Evolutionary conservation across 768 basidiomycete genomes (phyloP).

Genomic region (Russula ochroleuca): DNA sequence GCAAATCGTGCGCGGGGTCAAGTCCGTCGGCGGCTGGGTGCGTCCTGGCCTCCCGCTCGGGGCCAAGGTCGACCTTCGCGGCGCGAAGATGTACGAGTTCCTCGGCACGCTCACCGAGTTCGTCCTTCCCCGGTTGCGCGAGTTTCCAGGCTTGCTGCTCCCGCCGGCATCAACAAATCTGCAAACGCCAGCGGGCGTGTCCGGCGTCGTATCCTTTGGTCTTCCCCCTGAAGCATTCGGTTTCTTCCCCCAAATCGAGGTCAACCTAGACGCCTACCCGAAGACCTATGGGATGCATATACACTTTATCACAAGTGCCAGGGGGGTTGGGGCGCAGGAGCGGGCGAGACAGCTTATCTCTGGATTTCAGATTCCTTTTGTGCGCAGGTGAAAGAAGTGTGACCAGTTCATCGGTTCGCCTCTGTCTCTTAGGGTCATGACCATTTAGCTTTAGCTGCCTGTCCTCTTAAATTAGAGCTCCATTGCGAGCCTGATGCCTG

Average conservation of each 20-base stretch:
- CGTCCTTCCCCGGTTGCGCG: slow-evolving; percentile 89
- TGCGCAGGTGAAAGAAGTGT: slow-evolving; percentile 34
- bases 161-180: slow-evolving; percentile 68
- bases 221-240: slow-evolving; percentile 79
- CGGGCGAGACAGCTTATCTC: slow-evolving; percentile 81
- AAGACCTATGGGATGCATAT: slow-evolving; percentile 87
- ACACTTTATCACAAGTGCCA: slow-evolving; percentile 86
- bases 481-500: neutral
- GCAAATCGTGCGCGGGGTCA: slow-evolving; percentile 64
- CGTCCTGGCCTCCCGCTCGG: slow-evolving; percentile 78
- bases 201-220: slow-evolving; percentile 88
- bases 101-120: slow-evolving; percentile 84
- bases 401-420: neutral
- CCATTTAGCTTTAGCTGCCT: neutral
- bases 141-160: slow-evolving; percentile 79
- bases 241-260: slow-evolving; percentile 94
- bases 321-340: slow-evolving; percentile 87
- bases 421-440: neutral
- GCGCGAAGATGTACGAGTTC: slow-evolving; percentile 94
- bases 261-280: slow-evolving; percentile 88
- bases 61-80: slow-evolving; percentile 85
- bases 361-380: slow-evolving; percentile 90
- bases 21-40: slow-evolving; percentile 78
- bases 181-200: slow-evolving; percentile 69
- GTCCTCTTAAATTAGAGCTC: neutral